Evolutionary conservation across 805 yeast genomes (phyloP).

Genomic region (Metschnikowia matae): DNA sequence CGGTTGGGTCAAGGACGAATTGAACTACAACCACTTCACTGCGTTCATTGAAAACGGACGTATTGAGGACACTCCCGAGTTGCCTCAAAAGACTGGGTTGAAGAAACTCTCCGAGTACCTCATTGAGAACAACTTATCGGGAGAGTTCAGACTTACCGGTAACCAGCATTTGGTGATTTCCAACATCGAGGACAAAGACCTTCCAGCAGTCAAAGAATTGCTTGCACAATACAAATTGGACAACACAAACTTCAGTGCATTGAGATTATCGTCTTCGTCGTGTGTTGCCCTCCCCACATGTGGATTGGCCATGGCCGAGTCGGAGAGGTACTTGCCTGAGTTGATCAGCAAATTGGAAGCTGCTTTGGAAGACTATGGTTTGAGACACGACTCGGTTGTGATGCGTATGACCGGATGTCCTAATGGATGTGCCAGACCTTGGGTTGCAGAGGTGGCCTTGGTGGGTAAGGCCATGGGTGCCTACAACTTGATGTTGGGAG

Average conservation of each 20-base stretch:
- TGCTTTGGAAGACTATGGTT: constrained; percentile 86
- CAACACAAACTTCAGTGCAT: constrained; percentile 74
- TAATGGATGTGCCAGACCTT: constrained; percentile 97
- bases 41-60: constrained; percentile 95
- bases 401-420: constrained; percentile 99
- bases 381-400: constrained; percentile 89
- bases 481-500: constrained; percentile 91
- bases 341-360: constrained; percentile 77
- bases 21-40: constrained; percentile 83
- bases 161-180: constrained; percentile 88
- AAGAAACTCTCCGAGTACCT: constrained; percentile 70
- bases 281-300: constrained; percentile 99
- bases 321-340: constrained; percentile 86
- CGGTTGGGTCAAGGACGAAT: constrained; percentile 90
- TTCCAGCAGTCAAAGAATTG: constrained; percentile 56
- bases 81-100: constrained; percentile 87
- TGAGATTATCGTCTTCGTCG: constrained; percentile 88
- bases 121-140: constrained; percentile 50
- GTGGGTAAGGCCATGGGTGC: constrained; percentile 95
- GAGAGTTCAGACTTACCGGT: constrained; percentile 91
- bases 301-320: constrained; percentile 98
- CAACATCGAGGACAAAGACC: constrained; percentile 64
- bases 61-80: constrained; percentile 86
- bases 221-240: constrained; percentile 75
- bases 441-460: constrained; percentile 94